Evolutionary conservation across 768 basidiomycete genomes (phyloP).

Genomic region (Postia placenta): DNA sequence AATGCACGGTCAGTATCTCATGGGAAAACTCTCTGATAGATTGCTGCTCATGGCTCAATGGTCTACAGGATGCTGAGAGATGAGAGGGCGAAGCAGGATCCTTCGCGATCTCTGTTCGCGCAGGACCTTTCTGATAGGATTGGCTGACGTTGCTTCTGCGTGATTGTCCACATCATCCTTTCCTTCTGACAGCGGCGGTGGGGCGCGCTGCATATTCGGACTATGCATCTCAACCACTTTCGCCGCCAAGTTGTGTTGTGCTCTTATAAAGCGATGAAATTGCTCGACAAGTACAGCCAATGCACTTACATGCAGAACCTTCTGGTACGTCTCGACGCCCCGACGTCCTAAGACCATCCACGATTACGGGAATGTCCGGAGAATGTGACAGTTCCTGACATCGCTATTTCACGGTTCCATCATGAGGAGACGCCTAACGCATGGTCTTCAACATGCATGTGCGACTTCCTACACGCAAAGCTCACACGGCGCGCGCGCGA

Average conservation of each 20-base stretch:
- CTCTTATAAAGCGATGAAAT: too few species aligned
- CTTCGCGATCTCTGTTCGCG: conserved; percentile 43
- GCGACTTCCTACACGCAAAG: too few species aligned
- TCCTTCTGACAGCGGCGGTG: neutral
- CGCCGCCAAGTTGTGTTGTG: neutral
- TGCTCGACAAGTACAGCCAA: neutral
- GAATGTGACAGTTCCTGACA: too few species aligned
- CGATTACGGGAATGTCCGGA: too few species aligned
- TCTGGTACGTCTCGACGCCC: neutral
- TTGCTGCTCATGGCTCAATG: neutral
- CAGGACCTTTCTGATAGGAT: conserved; percentile 42
- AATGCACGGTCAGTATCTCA: conserved; percentile 65
- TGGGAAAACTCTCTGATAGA: neutral
- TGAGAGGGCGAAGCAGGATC: conserved; percentile 59
- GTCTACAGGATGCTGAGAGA: conserved; percentile 79
- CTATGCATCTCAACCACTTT: neutral
- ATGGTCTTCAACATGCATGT: too few species aligned
- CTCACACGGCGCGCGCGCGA: too few species aligned
- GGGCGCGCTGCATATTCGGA: neutral
- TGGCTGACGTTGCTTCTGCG: conserved; percentile 17
- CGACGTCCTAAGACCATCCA: neutral
- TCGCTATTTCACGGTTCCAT: too few species aligned
- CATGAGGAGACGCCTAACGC: too few species aligned
- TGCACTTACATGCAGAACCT: neutral
- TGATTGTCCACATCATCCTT: neutral